Evolutionary conservation across 139 green algal species (phyloP), one percentile per base, ranked within the genome.

Genomic region (Monoraphidium neglectum): DNA sequence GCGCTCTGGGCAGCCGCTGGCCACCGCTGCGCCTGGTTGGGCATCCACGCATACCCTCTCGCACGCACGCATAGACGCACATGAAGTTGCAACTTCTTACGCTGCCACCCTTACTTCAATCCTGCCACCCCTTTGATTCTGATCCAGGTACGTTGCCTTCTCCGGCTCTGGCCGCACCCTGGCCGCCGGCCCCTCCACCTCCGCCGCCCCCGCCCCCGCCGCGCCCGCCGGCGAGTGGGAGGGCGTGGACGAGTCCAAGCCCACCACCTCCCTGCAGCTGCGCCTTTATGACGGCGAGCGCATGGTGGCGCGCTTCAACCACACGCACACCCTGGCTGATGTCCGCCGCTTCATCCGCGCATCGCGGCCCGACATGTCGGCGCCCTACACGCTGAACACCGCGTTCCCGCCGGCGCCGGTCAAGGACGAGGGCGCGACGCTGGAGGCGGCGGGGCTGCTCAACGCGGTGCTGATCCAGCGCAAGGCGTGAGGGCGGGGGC

Each of bases 401-500:
- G 90, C 86, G 4, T 95, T 96, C 68, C 93, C 93, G 0, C 73
- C 88, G 3, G 61, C 64, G 37, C 56, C 84, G 32, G 73, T 98
- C 38, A 72, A 74, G 2, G 90, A 95, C 35, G 91, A 96, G 59
- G 64, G 49, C 28, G 70, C 78, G 23, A 95, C 84, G 3, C 89
- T 98, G 70, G 85, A 95, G 78, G 85, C 69, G 13, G 91, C 93
- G 37, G 92, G 91, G 1, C 85, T 98, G 60, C 71, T 90, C 28
- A 95, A 95, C 72, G 84, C 90, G 2, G 93, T 98, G 1, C 82
- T 98, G n/a, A 91, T 92, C n/a, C 91, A 96, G 77, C 91, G 90
- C 77, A 85, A 85, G 64, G 47, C 56, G 56, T 63, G 56, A 63
- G 56, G n/a, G 56, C 26, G 43, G 43, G 43, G 43, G 43, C 43